Conservation (phyloP, 108 stramenopile genomes). For the Cyclostephanos tholiformis region DNA sequence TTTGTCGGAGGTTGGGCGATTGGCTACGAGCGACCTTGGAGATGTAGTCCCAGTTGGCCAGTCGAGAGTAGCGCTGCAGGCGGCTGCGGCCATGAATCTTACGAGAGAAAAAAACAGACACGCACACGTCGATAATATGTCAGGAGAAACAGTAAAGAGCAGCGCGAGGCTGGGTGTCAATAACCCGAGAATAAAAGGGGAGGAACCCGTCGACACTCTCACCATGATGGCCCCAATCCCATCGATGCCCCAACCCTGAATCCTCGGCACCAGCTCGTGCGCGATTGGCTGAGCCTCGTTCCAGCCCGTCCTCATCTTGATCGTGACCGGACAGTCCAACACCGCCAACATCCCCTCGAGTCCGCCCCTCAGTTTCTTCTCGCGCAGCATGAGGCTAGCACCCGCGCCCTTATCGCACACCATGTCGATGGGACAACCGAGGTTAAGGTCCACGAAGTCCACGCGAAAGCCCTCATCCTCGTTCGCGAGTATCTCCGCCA, state of each 20-base stretch:
- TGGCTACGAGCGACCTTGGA: slow-evolving; percentile 72
- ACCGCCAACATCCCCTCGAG: slow-evolving; percentile 74
- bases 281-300: slow-evolving; percentile 91
- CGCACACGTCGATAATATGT: background rate
- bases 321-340: slow-evolving; percentile 86
- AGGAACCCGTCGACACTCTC: slow-evolving; percentile 17
- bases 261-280: slow-evolving; percentile 78
- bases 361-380: slow-evolving; percentile 75
- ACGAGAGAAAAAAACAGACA: background rate
- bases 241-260: slow-evolving; percentile 80
- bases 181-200: background rate
- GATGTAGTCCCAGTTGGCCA: slow-evolving; percentile 97
- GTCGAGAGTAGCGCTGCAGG: slow-evolving; percentile 89
- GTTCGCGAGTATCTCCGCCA: slow-evolving; percentile 72
- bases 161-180: background rate
- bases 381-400: slow-evolving; percentile 84
- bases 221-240: slow-evolving; percentile 79
- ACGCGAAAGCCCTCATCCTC: slow-evolving; percentile 62
- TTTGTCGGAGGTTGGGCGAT: slow-evolving; percentile 50
- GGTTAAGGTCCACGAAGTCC: slow-evolving; percentile 98
- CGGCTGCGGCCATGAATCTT: slow-evolving; percentile 95
- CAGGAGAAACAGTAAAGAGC: background rate
- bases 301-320: slow-evolving; percentile 98
- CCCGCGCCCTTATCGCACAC: slow-evolving; percentile 95
- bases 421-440: slow-evolving; percentile 98